A percentile compares a stretch with the other conserved stretches of the same genome.
Evolutionary conservation across 352 stramenopile genomes (phyloP).

Genomic region (Pythium pectinolyticum): DNA sequence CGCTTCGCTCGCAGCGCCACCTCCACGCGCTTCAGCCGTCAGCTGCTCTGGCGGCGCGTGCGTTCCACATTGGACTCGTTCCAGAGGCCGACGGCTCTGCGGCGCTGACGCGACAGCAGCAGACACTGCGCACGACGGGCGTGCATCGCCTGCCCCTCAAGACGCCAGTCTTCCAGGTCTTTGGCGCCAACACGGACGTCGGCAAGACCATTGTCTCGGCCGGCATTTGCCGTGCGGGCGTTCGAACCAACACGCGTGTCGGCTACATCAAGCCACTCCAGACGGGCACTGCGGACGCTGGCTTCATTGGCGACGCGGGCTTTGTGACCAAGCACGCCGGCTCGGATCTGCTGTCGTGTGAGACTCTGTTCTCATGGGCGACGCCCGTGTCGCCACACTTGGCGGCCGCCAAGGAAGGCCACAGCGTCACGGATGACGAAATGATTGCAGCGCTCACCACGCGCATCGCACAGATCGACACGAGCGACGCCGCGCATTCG

Average conservation of each 20-base stretch:
- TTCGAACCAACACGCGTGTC: slow-evolving; percentile 38
- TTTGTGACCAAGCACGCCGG: slow-evolving; percentile 70
- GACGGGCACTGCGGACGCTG: slow-evolving; percentile 81
- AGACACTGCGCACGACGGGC: slow-evolving; percentile 53
- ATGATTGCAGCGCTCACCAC: slow-evolving; percentile 75
- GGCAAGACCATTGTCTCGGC: slow-evolving; percentile 96
- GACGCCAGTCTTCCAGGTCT: slow-evolving; percentile 89
- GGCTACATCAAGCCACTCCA: slow-evolving; percentile 97
- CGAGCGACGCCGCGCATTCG: slow-evolving; percentile 37
- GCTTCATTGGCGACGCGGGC: slow-evolving; percentile 78
- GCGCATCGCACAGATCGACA: slow-evolving; percentile 47
- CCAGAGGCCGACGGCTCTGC: slow-evolving; percentile 33
- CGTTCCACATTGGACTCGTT: slow-evolving; percentile 53
- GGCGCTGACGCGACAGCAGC: slow-evolving; percentile 44
- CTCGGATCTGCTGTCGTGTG: slow-evolving; percentile 42
- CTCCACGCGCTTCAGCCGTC: background rate
- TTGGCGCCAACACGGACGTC: slow-evolving; percentile 97
- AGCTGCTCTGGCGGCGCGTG: background rate
- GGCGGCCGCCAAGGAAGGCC: slow-evolving; percentile 84
- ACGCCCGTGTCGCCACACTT: slow-evolving; percentile 94
- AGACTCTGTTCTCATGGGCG: slow-evolving; percentile 94
- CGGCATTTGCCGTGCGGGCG: slow-evolving; percentile 85
- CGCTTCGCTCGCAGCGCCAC: slow-evolving; percentile 16
- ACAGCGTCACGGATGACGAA: slow-evolving; percentile 85
- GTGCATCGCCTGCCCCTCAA: slow-evolving; percentile 52